Percentiles rank a stretch among this genome's conserved stretches.
Conservation (phyloP, 2,329 filamentous ascomycete genomes). For the Acephala macrosclerotiorum region DNA sequence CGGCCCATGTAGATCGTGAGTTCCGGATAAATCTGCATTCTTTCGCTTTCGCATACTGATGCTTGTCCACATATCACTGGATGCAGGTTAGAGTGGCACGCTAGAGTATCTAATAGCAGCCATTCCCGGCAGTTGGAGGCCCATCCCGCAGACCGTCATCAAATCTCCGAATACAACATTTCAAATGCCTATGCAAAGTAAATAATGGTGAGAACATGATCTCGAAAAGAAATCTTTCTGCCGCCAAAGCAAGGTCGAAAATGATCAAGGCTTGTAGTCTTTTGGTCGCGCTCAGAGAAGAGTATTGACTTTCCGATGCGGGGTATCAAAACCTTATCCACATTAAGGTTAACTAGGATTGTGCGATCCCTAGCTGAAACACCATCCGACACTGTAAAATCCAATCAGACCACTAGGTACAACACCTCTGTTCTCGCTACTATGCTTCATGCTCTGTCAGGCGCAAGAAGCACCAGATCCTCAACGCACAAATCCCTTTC, state of each 20-base stretch:
- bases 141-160: not conserved
- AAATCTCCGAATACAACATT: not conserved
- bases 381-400: no score
- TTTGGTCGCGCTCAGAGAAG: no score
- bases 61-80: not conserved
- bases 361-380: no score
- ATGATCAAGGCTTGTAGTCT: no score
- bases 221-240: no score
- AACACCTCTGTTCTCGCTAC: not conserved
- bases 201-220: no score
- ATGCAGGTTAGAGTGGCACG: not conserved
- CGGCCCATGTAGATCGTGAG: not conserved
- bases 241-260: no score
- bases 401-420: no score
- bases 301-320: no score
- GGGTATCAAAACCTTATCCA: no score
- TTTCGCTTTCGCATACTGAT: not conserved
- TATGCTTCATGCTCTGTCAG: not conserved
- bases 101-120: not conserved
- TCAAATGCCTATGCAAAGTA: no score
- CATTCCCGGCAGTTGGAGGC: not conserved
- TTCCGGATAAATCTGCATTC: not conserved
- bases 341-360: no score
- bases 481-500: not conserved
- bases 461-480: not conserved